Evolutionary conservation across 140 eudicot species (phyloP), one percentile per base, ranked within the genome.

Genomic region (Stevia rebaudiana): DNA sequence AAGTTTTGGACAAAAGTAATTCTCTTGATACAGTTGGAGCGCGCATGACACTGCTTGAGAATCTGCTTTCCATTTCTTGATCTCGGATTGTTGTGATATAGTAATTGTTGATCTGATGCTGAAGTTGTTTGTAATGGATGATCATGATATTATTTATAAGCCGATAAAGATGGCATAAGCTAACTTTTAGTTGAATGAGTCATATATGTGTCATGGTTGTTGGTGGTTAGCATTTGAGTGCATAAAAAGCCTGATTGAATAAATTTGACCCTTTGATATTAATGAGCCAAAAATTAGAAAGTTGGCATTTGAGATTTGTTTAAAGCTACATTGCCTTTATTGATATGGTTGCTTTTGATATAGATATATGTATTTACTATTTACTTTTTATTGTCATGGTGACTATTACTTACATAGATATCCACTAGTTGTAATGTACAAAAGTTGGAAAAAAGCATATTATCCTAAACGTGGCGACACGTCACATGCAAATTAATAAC

Each of bases 101-200:
- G 49, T 30, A 50, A 39, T 2, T 28, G 2, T 28, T 1, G 13
- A 8, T 46, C 33, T 48, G 30, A 28, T 52, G 65, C 11, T 52
- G 58, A 65, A 21, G 73, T 65, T 65, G 54, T 2, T 42, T 39
- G 35, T 11, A 44, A 48, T 40, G 31, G 0, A 39, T 25, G 43
- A 67, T 58, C 28, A 57, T 46, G 74, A 9, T 31, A 66, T 74
- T 31, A 66, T 74, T 37, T 58, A 74, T 67, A 74, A 18, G 57
- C 8, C 7, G n/a, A 41, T 40, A 72, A 51, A 71, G 76, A 25
- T 39, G 65, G 6, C 42, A 24, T 6, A 50, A 50, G 12, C 16
- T 59, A 67, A 30, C 56, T 67, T 51, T 12, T 11, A 37, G 69
- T 37, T 74, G 69, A 49, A 58, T 66, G 74, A 66, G 69, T 59